Percentiles rank a stretch among this genome's conserved stretches.
phyloP scores from a whole-genome alignment of 78 protist species.

The Dictyostelium discoideum region DNA sequence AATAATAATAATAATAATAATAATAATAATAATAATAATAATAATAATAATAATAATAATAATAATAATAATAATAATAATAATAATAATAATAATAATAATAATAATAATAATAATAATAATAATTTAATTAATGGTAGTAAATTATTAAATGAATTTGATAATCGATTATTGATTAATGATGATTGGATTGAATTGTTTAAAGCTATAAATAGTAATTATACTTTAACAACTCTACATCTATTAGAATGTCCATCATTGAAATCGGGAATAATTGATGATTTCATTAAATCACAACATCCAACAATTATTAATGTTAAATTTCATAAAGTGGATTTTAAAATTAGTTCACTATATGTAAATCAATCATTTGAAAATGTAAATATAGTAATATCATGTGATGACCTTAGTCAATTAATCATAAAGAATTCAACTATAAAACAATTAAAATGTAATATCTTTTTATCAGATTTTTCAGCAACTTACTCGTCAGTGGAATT shows the following conservation, averaged over 20 bases:
- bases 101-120: too few species aligned
- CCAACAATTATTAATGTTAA: not conserved
- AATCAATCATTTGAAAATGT: not conserved
- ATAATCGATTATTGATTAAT: too few species aligned
- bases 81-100: too few species aligned
- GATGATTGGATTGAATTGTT: not conserved
- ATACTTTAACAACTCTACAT: not conserved
- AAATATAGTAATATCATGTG: not conserved
- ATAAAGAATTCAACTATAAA: not conserved
- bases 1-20: too few species aligned
- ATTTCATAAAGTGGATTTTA: not conserved
- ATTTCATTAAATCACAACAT: not conserved
- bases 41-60: too few species aligned
- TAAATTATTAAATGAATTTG: not conserved
- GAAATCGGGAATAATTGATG: not conserved
- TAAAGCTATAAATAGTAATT: not conserved
- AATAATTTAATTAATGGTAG: not conserved
- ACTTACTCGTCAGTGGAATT: not conserved
- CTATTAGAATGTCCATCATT: not conserved
- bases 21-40: too few species aligned
- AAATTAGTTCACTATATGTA: not conserved
- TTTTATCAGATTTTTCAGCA: not conserved
- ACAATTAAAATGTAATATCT: not conserved
- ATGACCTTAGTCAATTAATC: not conserved
- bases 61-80: too few species aligned